Percentiles rank a stretch among this genome's conserved stretches.
Conservation (phyloP, 2,329 filamentous ascomycete species). For the Plenodomus lindquistii region DNA sequence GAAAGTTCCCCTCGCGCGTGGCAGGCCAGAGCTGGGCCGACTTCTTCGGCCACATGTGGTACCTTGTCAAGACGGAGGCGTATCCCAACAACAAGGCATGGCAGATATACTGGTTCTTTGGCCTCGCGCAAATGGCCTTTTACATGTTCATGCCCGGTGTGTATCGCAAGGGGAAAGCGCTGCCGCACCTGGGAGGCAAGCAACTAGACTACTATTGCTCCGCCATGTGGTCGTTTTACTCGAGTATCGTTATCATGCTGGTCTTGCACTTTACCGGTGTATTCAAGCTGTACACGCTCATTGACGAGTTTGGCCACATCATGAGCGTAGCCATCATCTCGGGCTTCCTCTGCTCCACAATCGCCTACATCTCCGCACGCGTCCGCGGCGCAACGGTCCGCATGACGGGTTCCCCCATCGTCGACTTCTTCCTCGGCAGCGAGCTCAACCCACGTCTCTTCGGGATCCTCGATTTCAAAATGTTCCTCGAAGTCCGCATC, state of each 20-base stretch:
- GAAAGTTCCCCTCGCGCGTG: slow-evolving; percentile 71
- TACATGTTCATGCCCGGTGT: slow-evolving; percentile 89
- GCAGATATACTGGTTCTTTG: slow-evolving; percentile 93
- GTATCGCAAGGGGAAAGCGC: slow-evolving; percentile 83
- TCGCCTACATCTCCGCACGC: slow-evolving; percentile 85
- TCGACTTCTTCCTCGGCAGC: slow-evolving; percentile 90
- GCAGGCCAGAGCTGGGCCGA: slow-evolving; percentile 69
- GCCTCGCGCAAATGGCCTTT: slow-evolving; percentile 78
- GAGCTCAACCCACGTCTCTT: slow-evolving; percentile 88
- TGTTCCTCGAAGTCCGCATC: slow-evolving; percentile 92
- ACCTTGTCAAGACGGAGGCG: slow-evolving; percentile 79
- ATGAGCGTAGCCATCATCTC: slow-evolving; percentile 92
- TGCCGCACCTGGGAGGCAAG: slow-evolving; percentile 79
- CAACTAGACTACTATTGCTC: slow-evolving; percentile 96
- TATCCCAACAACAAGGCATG: slow-evolving; percentile 83
- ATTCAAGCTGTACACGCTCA: slow-evolving; percentile 87
- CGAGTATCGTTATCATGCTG: slow-evolving; percentile 73
- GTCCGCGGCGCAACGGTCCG: slow-evolving; percentile 82
- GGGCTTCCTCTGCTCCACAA: slow-evolving; percentile 78
- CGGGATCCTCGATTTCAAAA: slow-evolving; percentile 84
- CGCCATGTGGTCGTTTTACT: slow-evolving; percentile 83
- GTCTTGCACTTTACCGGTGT: slow-evolving; percentile 77
- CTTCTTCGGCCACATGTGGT: slow-evolving; percentile 71
- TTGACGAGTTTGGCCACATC: slow-evolving; percentile 93
- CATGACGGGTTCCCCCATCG: slow-evolving; percentile 82